Evolutionary conservation across 139 green algal genomes (phyloP).

Genomic region (Axilococcus clingmanii): DNA sequence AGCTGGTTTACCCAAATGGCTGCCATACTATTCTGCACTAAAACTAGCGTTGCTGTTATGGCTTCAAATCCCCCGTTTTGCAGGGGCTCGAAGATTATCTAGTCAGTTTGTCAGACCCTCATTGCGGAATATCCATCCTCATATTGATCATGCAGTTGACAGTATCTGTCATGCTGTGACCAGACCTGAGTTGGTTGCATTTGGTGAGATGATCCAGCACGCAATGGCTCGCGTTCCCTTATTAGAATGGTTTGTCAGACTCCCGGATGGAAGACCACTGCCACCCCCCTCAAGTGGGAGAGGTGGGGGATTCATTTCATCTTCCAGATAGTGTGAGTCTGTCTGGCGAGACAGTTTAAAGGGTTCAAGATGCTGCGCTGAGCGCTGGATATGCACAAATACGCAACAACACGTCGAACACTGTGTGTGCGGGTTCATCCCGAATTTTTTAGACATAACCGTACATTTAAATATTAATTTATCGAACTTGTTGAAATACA

Average conservation of each 20-base stretch:
- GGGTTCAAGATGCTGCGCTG: no score
- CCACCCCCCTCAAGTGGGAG: background rate
- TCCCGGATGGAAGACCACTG: constrained; percentile 9
- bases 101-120: constrained; percentile 4
- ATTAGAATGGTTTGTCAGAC: constrained; percentile 30
- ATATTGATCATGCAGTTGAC: constrained; percentile 4
- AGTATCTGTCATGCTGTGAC: background rate
- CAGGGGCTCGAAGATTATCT: background rate
- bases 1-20: constrained; percentile 4
- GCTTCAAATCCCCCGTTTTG: constrained; percentile 36
- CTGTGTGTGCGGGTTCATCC: no score
- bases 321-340: no score
- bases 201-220: constrained; percentile 9
- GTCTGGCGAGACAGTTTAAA: no score
- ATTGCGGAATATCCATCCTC: background rate
- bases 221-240: constrained; percentile 4
- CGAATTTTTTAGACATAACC: no score
- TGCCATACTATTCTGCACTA: constrained; percentile 42
- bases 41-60: constrained; percentile 50
- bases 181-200: constrained; percentile 11
- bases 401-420: no score
- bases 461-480: no score
- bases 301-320: no score
- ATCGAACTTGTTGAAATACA: no score
- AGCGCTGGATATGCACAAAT: no score